phyloP scores from a whole-genome alignment of 352 stramenopile species.

The Phytophthora tubulina region DNA sequence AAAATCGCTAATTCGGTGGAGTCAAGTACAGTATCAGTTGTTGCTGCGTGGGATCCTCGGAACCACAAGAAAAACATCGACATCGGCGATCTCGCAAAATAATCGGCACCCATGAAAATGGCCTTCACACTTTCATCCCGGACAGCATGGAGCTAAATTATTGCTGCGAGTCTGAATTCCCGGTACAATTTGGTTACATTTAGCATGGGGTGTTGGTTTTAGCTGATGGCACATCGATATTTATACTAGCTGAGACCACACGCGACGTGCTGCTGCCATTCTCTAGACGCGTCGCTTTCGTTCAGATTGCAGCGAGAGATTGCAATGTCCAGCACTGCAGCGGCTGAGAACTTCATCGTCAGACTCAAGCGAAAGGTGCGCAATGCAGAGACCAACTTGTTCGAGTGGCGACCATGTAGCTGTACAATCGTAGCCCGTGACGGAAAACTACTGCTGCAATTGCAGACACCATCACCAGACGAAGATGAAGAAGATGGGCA shows the following conservation, averaged over 20 bases:
- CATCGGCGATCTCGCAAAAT: no score
- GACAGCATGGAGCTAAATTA: no score
- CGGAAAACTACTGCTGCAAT: slow-evolving; percentile 44
- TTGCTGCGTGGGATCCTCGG: no score
- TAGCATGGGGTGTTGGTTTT: slow-evolving; percentile 24
- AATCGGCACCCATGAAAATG: no score
- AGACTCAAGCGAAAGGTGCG: slow-evolving; percentile 72
- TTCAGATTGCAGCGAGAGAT: slow-evolving; percentile 1
- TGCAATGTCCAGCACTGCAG: slow-evolving; percentile 23
- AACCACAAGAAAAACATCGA: no score
- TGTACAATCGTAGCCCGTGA: slow-evolving; percentile 52
- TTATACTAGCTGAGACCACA: slow-evolving; percentile 30
- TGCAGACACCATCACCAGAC: slow-evolving; percentile 22
- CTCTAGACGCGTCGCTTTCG: slow-evolving; percentile 2
- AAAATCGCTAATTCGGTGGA: no score
- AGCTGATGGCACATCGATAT: slow-evolving; percentile 13
- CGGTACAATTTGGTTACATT: slow-evolving; percentile 20
- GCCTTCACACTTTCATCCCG: no score
- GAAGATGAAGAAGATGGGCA: slow-evolving; percentile 41
- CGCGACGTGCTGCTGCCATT: slow-evolving; percentile 12
- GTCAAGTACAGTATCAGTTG: no score
- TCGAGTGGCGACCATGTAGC: slow-evolving; percentile 70
- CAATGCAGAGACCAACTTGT: slow-evolving; percentile 66
- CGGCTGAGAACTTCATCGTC: slow-evolving; percentile 26
- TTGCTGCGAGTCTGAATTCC: background rate